A percentile compares a stretch with the other conserved stretches of the same genome.
Conservation (phyloP, 2,329 filamentous ascomycete genomes). For the Fusarium euwallaceae region DNA sequence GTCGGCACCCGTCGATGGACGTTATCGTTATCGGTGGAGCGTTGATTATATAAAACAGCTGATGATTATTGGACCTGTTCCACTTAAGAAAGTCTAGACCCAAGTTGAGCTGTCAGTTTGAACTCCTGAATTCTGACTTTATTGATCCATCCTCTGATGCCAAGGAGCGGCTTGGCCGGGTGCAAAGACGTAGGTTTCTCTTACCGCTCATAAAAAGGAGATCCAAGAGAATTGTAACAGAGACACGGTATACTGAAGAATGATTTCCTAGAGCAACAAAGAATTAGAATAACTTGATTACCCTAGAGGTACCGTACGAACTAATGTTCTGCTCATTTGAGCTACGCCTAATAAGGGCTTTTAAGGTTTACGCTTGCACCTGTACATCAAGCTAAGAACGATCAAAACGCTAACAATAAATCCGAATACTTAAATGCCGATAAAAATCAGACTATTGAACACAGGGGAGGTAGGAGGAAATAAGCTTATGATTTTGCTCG, state of each 20-base stretch:
- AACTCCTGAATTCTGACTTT: neutral
- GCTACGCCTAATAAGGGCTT: neutral
- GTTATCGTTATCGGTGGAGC: neutral
- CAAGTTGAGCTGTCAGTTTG: neutral
- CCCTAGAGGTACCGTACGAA: neutral
- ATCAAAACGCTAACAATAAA: neutral
- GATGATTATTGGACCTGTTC: neutral
- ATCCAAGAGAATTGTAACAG: neutral
- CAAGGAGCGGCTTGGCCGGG: neutral
- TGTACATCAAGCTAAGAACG: neutral
- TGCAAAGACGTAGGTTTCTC: neutral
- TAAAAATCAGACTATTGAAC: neutral
- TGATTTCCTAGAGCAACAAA: neutral
- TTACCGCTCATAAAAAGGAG: neutral
- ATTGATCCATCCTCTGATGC: neutral
- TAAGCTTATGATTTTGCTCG: neutral
- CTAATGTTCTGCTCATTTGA: neutral
- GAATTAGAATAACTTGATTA: neutral
- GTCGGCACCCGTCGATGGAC: conserved; percentile 2
- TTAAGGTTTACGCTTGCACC: neutral
- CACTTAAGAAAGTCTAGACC: neutral
- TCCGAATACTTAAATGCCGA: neutral
- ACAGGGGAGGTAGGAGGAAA: neutral
- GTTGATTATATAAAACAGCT: neutral
- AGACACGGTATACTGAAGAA: neutral